Percentiles rank a stretch among this genome's conserved stretches.
Conservation (phyloP, 495 filamentous ascomycete genomes). For the Aspergillus mulundensis region DNA sequence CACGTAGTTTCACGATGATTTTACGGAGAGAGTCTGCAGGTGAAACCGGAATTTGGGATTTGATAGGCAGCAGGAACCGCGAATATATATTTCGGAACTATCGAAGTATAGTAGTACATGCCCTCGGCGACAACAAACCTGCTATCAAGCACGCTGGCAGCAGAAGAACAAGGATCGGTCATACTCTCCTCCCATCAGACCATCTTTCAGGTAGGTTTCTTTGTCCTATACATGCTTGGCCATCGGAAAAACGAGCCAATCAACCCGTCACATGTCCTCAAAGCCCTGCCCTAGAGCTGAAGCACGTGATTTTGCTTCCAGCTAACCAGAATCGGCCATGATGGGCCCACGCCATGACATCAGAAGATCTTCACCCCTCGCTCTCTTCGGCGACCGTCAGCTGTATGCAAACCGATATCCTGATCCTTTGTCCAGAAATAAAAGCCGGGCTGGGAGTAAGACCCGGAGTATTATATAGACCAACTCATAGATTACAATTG, state of each 20-base stretch:
- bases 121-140: no score
- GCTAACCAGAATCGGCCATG: constrained; percentile 9
- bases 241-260: not conserved
- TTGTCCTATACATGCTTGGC: not conserved
- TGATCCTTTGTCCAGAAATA: not conserved
- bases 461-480: not conserved
- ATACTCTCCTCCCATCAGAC: no score
- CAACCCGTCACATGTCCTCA: constrained; percentile 1
- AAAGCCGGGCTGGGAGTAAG: not conserved
- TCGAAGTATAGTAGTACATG: no score
- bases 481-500: not conserved
- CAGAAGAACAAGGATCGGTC: no score
- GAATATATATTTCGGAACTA: not conserved
- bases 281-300: constrained; percentile 10
- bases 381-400: not conserved
- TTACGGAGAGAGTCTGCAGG: not conserved
- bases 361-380: constrained; percentile 5
- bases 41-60: not conserved
- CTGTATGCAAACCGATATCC: not conserved
- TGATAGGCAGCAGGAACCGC: not conserved
- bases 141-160: no score
- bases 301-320: constrained; percentile 15
- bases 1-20: not conserved
- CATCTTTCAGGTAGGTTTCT: not conserved
- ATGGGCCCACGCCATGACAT: constrained; percentile 19